Evolutionary conservation across 164 flowering plant genomes (phyloP).

Genomic region (Akebia trifoliata): DNA sequence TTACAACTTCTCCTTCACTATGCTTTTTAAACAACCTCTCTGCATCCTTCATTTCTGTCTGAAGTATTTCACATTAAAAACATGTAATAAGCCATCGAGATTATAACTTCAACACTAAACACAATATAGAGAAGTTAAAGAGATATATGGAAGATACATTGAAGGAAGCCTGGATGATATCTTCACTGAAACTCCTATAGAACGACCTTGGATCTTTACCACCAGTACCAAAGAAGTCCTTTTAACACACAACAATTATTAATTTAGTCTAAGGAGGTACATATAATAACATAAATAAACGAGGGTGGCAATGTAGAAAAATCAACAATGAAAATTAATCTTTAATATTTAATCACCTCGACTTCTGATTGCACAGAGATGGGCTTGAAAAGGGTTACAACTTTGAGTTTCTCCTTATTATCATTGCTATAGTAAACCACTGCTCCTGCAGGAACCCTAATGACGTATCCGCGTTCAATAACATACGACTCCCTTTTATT

Average conservation of each 20-base stretch:
- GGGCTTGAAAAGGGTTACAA: constrained; percentile 13
- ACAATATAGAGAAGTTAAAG: background rate
- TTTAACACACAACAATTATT: background rate
- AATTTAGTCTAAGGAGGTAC: background rate
- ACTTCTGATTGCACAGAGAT: constrained; percentile 16
- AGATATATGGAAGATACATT: constrained; percentile 28
- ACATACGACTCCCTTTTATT: constrained; percentile 15
- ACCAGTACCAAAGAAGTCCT: constrained; percentile 49
- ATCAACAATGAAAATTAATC: no score
- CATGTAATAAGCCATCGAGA: background rate
- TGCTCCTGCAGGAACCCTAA: constrained; percentile 17
- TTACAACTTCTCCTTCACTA: constrained; percentile 24
- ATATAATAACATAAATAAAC: background rate
- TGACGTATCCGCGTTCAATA: constrained; percentile 18
- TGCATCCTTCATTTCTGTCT: constrained; percentile 33
- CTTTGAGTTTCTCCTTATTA: constrained; percentile 16
- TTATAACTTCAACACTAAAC: background rate
- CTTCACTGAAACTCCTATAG: constrained; percentile 48
- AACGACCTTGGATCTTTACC: constrained; percentile 53
- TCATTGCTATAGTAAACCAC: constrained; percentile 11
- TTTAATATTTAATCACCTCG: background rate
- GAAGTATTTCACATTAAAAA: background rate
- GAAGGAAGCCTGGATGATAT: constrained; percentile 56
- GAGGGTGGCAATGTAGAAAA: no score
- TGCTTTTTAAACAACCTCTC: constrained; percentile 27